Base-by-base conservation (phyloP, 305 asterid species). In the Withania somnifera region DNA sequence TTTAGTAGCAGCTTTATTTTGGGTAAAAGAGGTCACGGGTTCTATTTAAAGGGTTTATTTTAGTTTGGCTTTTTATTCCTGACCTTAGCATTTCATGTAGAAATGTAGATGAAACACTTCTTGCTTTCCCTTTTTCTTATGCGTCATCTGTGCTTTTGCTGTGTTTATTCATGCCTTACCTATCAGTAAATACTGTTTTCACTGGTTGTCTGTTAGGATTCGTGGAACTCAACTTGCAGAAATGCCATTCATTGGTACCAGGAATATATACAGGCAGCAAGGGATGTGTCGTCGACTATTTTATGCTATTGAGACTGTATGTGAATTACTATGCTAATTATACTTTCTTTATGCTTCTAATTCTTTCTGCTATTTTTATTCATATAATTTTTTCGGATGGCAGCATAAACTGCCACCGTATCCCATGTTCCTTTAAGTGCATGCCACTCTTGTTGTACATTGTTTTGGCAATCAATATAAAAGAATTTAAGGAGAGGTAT, bases 161-260 rank as follows among this genome's bases (percentile, higher is more conserved):
- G 60, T 73, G 40, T 14, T 7, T 45, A 73, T 73, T 73, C 40
- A 73, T 1, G 17, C 40, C 79, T 73, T 73, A 14, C 58, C 60
- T 14, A 73, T 73, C 79, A 73, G 58, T 73, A 47, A 71, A 47
- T 47, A 73, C 40, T 86, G 83, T 42, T 51, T 32, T n/a, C 28
- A 51, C 79, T 54, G 20, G 32, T 66, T 82, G 69, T 67, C 79
- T 73, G 53, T 61, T 86, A 95, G 99, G 91, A 89, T 95, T 63
- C 98, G 88, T 87, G 99, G 98, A 57, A 90, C 90, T 53, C 90
- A 87, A 85, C 93, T 97, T 78, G 99, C 98, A 84, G 99, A 97
- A 92, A 97, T 97, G 98, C 99, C 99, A 81, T 95, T 97, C 86
- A 93, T 97, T 73, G 99, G 95, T 77, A 95, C 98, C 38, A 97